Evolutionary conservation across 2,329 filamentous ascomycete genomes (phyloP).

Genomic region (Aspergillus sp.): DNA sequence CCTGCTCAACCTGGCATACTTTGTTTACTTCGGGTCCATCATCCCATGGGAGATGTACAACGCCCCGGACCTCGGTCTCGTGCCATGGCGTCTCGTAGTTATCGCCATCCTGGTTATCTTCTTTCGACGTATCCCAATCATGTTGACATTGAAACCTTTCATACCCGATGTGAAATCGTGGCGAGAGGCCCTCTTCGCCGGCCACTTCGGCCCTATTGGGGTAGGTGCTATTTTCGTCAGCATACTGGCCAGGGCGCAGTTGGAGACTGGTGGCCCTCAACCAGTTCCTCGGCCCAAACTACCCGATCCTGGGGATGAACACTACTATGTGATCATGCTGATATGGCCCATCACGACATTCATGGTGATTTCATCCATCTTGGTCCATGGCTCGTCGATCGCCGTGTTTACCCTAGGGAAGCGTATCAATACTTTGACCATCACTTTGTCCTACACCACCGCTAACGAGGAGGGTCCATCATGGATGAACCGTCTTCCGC

Average conservation of each 20-base stretch:
- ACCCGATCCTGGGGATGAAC: constrained; percentile 41
- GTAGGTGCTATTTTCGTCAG: constrained; percentile 94
- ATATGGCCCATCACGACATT: constrained; percentile 97
- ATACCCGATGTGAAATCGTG: constrained; percentile 98
- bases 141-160: constrained; percentile 80
- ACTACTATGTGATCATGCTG: constrained; percentile 65
- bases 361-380: constrained; percentile 83
- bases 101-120: constrained; percentile 89
- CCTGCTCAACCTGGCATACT: constrained; percentile 92
- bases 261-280: constrained; percentile 67
- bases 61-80: constrained; percentile 59
- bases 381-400: constrained; percentile 95
- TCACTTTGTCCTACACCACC: constrained; percentile 93
- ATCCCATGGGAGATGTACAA: constrained; percentile 95
- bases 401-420: constrained; percentile 97
- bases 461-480: constrained; percentile 78
- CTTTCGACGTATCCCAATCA: constrained; percentile 91
- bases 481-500: constrained; percentile 91
- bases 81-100: constrained; percentile 84
- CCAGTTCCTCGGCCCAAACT: constrained; percentile 58
- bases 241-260: constrained; percentile 83
- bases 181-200: constrained; percentile 92
- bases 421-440: constrained; percentile 88
- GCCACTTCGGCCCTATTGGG: constrained; percentile 94
- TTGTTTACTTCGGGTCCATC: constrained; percentile 94